phyloP scores from a whole-genome alignment of 495 filamentous ascomycete genomes.

The Amphirosellinia nigrospora region DNA sequence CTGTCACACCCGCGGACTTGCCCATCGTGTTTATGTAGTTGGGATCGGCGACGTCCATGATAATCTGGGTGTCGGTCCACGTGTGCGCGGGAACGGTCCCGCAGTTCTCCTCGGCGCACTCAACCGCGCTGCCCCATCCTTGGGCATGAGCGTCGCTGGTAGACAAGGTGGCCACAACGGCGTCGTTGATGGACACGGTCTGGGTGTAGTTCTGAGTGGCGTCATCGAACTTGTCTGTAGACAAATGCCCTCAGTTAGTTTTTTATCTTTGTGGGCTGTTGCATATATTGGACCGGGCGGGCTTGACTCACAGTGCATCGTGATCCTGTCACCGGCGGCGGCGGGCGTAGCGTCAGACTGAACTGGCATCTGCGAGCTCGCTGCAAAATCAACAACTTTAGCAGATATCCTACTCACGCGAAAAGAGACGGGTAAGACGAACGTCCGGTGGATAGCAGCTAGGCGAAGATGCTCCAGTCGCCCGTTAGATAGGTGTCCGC shows the following conservation, averaged over 20 bases:
- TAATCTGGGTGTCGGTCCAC: constrained; percentile 47
- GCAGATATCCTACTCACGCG: neutral
- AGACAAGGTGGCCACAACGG: constrained; percentile 42
- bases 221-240: constrained; percentile 46
- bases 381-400: neutral
- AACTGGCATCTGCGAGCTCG: constrained; percentile 38
- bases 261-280: neutral
- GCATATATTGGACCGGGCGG: neutral
- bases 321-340: constrained; percentile 36
- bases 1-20: constrained; percentile 40
- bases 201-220: constrained; percentile 46
- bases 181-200: constrained; percentile 44
- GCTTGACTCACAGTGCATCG: constrained; percentile 32
- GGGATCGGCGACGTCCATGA: constrained; percentile 45
- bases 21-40: constrained; percentile 46
- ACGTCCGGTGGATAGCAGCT: neutral
- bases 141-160: constrained; percentile 24
- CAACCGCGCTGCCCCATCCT: constrained; percentile 50
- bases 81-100: constrained; percentile 45
- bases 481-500: constrained; percentile 38
- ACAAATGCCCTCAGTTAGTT: neutral
- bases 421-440: neutral
- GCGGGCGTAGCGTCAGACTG: constrained; percentile 37
- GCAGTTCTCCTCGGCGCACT: constrained; percentile 46
- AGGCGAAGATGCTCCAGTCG: constrained; percentile 31